A percentile compares a stretch with the other conserved stretches of the same genome.
phyloP scores from a whole-genome alignment of 31 red algal genomes.

The Pterothamnion heteromorphum region DNA sequence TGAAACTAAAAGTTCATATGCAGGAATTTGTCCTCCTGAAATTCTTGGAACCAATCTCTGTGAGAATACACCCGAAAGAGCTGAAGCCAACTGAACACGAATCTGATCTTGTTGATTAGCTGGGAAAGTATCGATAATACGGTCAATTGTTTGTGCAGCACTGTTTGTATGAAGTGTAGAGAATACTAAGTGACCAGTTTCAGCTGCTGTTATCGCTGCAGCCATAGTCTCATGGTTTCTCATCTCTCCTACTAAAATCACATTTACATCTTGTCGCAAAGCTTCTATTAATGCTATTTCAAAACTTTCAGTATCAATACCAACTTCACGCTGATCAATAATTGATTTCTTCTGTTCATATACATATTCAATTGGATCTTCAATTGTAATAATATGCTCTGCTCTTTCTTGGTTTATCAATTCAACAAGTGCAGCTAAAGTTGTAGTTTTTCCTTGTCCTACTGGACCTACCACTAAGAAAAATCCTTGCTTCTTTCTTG shows the following conservation, averaged over 20 bases:
- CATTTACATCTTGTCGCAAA: conserved; percentile 28
- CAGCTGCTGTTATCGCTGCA: conserved; percentile 3
- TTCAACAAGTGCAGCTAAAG: conserved; percentile 1
- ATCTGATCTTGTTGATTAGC: conserved; percentile 17
- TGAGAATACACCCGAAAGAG: background rate
- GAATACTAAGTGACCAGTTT: conserved; percentile 38
- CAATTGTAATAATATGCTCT: conserved; percentile 29
- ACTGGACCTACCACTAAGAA: conserved; percentile 25
- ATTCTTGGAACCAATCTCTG: background rate
- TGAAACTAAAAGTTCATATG: background rate
- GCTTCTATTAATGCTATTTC: background rate
- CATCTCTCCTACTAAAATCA: conserved; percentile 40
- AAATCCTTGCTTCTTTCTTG: background rate
- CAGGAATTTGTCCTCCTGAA: background rate
- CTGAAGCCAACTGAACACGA: background rate
- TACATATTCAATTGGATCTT: conserved; percentile 47
- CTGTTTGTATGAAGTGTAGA: conserved; percentile 33
- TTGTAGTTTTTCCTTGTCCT: conserved; percentile 32
- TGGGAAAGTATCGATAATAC: conserved; percentile 37
- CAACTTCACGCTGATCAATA: conserved; percentile 39
- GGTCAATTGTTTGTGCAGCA: conserved; percentile 15
- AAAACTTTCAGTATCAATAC: background rate
- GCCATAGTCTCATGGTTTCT: background rate
- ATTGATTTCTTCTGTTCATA: conserved; percentile 30
- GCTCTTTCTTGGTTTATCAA: background rate